phyloP scores from a whole-genome alignment of 805 yeast species.

The Naumovozyma castellii region DNA sequence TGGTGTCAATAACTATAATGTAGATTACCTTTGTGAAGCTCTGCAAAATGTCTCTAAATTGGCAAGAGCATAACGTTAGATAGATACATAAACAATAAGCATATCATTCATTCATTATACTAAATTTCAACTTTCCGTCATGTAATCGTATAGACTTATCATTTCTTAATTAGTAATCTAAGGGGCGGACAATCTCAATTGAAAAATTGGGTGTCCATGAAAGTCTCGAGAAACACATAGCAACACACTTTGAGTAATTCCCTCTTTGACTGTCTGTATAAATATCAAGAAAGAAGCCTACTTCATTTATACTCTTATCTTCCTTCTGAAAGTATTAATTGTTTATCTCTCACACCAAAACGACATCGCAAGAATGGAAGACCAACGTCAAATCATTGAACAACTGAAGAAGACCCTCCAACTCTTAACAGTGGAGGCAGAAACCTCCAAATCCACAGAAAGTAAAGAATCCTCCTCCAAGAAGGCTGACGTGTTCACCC shows the following conservation, averaged over 20 bases:
- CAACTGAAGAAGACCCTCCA: conserved; percentile 24
- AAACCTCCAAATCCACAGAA: not conserved
- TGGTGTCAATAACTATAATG: conserved; percentile 74
- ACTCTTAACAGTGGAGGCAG: conserved; percentile 12
- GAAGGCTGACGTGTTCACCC: not conserved
- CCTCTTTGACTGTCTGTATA: not conserved
- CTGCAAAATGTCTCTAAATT: conserved; percentile 7
- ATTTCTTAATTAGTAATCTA: not conserved
- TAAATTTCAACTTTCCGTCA: too few relatives aligned
- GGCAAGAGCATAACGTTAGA: not conserved
- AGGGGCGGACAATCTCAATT: not conserved
- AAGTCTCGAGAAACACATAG: not conserved
- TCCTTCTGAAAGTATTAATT: too few relatives aligned
- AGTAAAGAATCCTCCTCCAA: not conserved
- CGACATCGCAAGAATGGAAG: conserved; percentile 10
- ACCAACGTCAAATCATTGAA: conserved; percentile 17
- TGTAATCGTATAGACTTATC: too few relatives aligned
- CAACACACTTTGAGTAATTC: too few relatives aligned
- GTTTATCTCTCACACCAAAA: too few relatives aligned
- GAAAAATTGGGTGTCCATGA: not conserved
- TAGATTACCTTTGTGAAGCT: conserved; percentile 41
- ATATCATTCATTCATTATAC: too few relatives aligned
- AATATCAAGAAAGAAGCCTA: too few relatives aligned
- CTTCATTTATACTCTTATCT: too few relatives aligned
- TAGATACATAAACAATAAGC: not conserved